Conservation (phyloP, 1,284 basidiomycete genomes). For the Sanguinoderma infundibulare region DNA sequence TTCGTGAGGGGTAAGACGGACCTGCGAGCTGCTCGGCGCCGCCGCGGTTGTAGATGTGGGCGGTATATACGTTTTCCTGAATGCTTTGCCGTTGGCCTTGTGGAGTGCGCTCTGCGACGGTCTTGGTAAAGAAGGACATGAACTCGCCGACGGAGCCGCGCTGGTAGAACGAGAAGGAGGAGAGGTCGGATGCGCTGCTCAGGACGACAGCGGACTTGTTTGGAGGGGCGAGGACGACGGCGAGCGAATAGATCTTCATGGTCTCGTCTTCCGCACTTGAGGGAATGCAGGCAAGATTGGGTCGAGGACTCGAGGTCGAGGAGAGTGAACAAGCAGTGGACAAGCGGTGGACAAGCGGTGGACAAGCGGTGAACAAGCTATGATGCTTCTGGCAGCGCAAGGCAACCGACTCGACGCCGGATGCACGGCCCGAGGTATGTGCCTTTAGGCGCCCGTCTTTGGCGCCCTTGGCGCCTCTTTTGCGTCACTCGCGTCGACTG, state of each 20-base stretch:
- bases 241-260: slow-evolving; percentile 79
- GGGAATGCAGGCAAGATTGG: no score
- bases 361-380: no score
- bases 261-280: no score
- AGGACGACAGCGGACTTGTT: slow-evolving; percentile 70
- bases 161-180: slow-evolving; percentile 95
- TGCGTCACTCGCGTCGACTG: no score
- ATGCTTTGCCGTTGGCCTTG: slow-evolving; percentile 91
- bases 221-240: slow-evolving; percentile 62
- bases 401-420: no score
- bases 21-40: slow-evolving; percentile 83
- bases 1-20: slow-evolving; percentile 41
- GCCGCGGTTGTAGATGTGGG: slow-evolving; percentile 91
- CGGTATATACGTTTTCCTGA: slow-evolving; percentile 93
- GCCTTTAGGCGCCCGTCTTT: no score
- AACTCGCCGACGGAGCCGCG: slow-evolving; percentile 86
- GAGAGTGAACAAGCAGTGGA: no score
- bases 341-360: no score
- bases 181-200: slow-evolving; percentile 81
- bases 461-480: no score
- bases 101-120: slow-evolving; percentile 89
- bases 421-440: no score
- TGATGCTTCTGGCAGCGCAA: no score
- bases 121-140: slow-evolving; percentile 90
- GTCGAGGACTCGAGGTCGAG: no score